Evolutionary conservation across 768 basidiomycete genomes (phyloP).

Genomic region (Leccinum imitatum): DNA sequence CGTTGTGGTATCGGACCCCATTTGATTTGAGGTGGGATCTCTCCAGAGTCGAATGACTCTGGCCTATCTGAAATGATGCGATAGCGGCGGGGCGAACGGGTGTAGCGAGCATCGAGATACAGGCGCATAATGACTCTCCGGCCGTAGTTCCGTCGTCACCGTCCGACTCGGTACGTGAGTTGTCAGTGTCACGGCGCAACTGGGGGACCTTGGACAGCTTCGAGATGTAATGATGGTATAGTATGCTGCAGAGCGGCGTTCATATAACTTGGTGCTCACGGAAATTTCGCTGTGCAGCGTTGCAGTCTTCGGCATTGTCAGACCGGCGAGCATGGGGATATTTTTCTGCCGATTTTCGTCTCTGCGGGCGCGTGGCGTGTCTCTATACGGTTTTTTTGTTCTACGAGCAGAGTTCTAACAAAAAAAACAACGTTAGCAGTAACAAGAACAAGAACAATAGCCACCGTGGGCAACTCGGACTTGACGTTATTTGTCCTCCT

Average conservation of each 20-base stretch:
- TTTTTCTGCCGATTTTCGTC: neutral
- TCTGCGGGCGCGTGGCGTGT: neutral
- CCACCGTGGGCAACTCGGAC: neutral
- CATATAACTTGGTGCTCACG: neutral
- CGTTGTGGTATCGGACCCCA: neutral
- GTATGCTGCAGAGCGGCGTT: neutral
- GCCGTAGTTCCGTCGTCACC: neutral
- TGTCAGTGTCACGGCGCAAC: neutral
- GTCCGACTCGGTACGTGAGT: neutral
- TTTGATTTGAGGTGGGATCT: neutral
- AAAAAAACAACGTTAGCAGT: neutral
- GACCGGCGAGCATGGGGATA: neutral
- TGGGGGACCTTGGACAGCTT: neutral
- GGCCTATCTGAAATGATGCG: neutral
- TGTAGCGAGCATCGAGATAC: neutral
- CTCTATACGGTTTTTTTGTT: neutral
- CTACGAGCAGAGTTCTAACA: neutral
- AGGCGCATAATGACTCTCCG: neutral
- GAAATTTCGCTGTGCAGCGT: neutral
- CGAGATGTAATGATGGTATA: too few relatives aligned
- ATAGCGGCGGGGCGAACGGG: neutral
- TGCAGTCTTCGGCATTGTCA: neutral
- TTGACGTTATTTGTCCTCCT: neutral
- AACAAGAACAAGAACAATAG: neutral
- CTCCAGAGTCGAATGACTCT: neutral